Percentiles rank a stretch among this genome's conserved stretches.
phyloP scores from a whole-genome alignment of 192 early-diverging fungal genomes.

The Backusella australiensis region DNA sequence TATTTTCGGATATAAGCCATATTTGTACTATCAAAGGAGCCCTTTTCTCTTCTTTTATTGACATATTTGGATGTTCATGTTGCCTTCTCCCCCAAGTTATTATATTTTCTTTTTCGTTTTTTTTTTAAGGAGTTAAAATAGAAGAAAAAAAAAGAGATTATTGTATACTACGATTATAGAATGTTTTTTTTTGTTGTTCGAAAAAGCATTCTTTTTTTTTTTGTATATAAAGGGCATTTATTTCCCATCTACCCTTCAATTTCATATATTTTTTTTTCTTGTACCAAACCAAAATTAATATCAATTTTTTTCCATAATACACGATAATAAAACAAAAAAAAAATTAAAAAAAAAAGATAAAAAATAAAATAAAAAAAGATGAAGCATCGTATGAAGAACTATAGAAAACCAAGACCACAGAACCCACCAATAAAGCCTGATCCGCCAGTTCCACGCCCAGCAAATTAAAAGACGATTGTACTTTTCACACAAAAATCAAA shows the following conservation, averaged over 20 bases:
- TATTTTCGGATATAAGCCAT: not conserved
- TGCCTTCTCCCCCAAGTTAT: not conserved
- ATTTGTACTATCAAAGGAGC: not conserved
- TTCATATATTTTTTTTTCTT: not conserved
- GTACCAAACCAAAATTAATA: not conserved
- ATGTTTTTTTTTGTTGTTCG: not conserved
- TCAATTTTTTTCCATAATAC: not conserved
- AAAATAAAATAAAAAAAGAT: not conserved
- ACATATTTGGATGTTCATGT: not conserved
- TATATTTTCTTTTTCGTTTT: not conserved
- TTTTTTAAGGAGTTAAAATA: not conserved
- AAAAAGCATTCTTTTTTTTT: not conserved
- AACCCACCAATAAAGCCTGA: slow-evolving; percentile 2
- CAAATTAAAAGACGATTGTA: not conserved
- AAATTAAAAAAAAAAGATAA: not conserved
- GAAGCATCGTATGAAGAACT: not conserved
- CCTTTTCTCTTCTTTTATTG: not conserved
- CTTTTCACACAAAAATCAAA: not conserved
- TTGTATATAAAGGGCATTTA: not conserved
- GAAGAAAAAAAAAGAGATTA: not conserved
- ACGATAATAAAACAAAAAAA: not conserved
- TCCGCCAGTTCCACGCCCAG: not conserved
- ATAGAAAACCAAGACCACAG: slow-evolving; percentile 18
- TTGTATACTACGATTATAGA: not conserved
- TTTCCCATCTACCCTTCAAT: not conserved